phyloP scores from a whole-genome alignment of 1,284 basidiomycete species.

The Ceratorhiza oryzae-sativae region DNA sequence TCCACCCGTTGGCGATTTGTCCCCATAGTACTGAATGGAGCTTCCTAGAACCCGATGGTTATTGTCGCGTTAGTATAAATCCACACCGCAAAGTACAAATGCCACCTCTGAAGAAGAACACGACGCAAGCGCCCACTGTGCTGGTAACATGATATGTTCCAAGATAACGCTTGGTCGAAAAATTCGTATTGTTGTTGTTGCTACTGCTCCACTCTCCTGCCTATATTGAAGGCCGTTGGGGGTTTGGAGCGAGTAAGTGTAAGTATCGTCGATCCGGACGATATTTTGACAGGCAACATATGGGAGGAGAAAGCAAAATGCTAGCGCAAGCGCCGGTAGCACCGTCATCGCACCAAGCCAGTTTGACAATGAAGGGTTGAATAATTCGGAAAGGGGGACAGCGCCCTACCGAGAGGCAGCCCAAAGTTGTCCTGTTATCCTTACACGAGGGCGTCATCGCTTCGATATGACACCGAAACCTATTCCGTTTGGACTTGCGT shows the following conservation, averaged over 20 bases:
- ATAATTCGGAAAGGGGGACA: too few species aligned
- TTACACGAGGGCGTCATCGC: background rate
- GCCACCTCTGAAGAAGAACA: conserved; percentile 5
- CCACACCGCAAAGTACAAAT: background rate
- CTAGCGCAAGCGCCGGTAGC: background rate
- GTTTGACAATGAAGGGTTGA: background rate
- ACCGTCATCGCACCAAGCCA: background rate
- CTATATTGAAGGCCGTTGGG: conserved; percentile 5
- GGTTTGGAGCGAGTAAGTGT: background rate
- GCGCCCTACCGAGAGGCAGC: too few species aligned
- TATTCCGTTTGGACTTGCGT: too few species aligned
- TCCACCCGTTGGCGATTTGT: background rate
- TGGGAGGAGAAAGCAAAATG: background rate
- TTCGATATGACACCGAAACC: too few species aligned
- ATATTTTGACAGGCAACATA: background rate
- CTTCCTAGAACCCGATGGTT: background rate
- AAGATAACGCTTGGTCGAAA: background rate
- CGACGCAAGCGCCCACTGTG: background rate
- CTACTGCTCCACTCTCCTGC: background rate
- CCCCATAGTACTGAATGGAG: background rate
- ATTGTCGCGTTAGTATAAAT: background rate
- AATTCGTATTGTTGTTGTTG: background rate
- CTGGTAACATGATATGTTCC: background rate
- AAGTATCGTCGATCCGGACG: background rate
- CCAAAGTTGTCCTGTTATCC: too few species aligned